Evolutionary conservation across 176 grass and related monocot species (phyloP).

Genomic region (Neostapfia colusana): DNA sequence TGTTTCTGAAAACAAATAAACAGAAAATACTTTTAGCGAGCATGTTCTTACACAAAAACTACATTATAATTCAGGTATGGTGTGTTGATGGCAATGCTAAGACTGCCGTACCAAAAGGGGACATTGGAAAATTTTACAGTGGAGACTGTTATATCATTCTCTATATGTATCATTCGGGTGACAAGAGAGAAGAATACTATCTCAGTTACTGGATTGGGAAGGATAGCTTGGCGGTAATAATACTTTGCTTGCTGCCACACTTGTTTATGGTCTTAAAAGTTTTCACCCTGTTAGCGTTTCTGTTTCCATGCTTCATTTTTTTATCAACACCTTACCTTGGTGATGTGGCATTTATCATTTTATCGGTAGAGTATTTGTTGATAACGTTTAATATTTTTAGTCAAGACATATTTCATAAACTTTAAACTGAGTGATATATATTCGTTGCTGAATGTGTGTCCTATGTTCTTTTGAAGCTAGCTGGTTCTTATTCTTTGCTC

Average conservation of each 20-base stretch:
- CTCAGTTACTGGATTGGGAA: constrained; percentile 87
- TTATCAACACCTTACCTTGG: not conserved
- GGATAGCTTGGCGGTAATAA: constrained; percentile 77
- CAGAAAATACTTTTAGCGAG: not conserved
- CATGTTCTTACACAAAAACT: constrained; percentile 9
- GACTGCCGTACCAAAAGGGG: constrained; percentile 67
- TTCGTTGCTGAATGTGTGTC: not conserved
- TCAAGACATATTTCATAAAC: not conserved
- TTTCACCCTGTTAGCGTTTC: not conserved
- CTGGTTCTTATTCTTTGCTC: constrained; percentile 1
- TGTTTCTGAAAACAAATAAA: constrained; percentile 1
- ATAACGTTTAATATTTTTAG: constrained; percentile 14
- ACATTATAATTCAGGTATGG: constrained; percentile 69
- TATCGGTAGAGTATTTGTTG: not conserved
- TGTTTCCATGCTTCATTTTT: constrained; percentile 9
- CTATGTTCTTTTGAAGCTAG: not conserved
- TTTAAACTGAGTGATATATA: constrained; percentile 15
- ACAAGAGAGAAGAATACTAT: constrained; percentile 95
- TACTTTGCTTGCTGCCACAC: constrained; percentile 23
- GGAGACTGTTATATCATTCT: constrained; percentile 94
- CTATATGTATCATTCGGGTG: constrained; percentile 88
- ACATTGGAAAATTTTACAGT: constrained; percentile 94
- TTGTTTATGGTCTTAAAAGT: constrained; percentile 14
- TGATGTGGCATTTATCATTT: not conserved
- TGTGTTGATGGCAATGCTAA: constrained; percentile 69